Evolutionary conservation across 176 grass and related monocot genomes (phyloP).

Genomic region (Raddia distichophylla): DNA sequence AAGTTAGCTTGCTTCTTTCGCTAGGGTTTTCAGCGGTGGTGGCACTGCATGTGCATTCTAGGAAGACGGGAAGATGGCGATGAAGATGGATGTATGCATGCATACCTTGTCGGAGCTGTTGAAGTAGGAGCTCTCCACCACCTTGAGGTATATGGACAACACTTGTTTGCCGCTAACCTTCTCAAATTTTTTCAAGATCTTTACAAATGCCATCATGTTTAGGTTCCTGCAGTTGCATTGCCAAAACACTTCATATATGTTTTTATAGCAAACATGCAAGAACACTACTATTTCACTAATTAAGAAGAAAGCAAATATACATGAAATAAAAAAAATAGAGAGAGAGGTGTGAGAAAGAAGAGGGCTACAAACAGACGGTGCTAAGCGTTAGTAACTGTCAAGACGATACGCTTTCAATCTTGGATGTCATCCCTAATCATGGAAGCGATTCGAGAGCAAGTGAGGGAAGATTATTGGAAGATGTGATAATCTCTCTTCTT

Average conservation of each 20-base stretch:
- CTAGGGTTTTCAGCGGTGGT: not conserved
- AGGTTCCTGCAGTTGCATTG: slow-evolving; percentile 52
- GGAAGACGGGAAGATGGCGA: not conserved
- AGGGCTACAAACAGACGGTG: too few species aligned
- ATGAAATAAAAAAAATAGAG: too few species aligned
- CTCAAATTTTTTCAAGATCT: slow-evolving; percentile 88
- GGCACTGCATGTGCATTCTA: not conserved
- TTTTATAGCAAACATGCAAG: too few species aligned
- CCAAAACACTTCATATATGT: not conserved
- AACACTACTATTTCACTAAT: too few species aligned
- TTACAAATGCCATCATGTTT: slow-evolving; percentile 88
- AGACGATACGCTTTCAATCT: too few species aligned
- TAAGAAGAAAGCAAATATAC: too few species aligned
- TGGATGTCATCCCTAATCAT: too few species aligned
- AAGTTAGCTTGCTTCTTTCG: not conserved
- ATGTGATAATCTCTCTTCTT: too few species aligned
- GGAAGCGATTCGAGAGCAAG: too few species aligned
- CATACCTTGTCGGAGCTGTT: slow-evolving; percentile 74
- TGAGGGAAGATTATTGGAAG: too few species aligned
- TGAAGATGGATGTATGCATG: not conserved
- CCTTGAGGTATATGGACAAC: slow-evolving; percentile 64
- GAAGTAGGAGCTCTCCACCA: slow-evolving; percentile 88
- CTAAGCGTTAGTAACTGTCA: too few species aligned
- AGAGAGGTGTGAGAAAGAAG: too few species aligned
- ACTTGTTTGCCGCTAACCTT: slow-evolving; percentile 71